Evolutionary conservation across 257 asterid genomes (phyloP).

Genomic region (Perilla frutescens): DNA sequence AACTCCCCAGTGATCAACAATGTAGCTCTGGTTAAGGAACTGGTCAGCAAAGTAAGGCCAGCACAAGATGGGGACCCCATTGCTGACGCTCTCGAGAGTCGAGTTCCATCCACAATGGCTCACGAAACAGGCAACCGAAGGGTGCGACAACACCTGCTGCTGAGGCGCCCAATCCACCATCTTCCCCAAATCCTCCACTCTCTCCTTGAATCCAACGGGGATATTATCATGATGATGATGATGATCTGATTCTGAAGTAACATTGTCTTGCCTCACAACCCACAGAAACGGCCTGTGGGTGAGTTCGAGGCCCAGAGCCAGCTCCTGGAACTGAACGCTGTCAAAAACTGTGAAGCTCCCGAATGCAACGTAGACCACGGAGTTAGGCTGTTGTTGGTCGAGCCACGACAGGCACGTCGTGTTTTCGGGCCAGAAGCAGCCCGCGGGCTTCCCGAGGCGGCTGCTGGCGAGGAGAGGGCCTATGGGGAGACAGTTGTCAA

Average conservation of each 20-base stretch:
- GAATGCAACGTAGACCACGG: conserved; percentile 63
- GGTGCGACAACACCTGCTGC: conserved; percentile 52
- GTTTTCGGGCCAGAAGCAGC: conserved; percentile 63
- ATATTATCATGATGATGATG: too few relatives aligned
- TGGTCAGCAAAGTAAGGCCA: conserved; percentile 76
- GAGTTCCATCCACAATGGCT: conserved; percentile 79
- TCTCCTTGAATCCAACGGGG: conserved; percentile 48
- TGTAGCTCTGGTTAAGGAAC: conserved; percentile 49
- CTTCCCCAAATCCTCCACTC: conserved; percentile 40
- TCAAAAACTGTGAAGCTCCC: conserved; percentile 61
- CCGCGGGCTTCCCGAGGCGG: conserved; percentile 52
- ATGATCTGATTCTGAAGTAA: too few relatives aligned
- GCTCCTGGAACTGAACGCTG: conserved; percentile 52
- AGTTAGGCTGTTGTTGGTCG: conserved; percentile 48
- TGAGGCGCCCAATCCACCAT: conserved; percentile 63
- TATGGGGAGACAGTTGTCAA: conserved; percentile 37
- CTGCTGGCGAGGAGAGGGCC: conserved; percentile 58
- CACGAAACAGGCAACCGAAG: conserved; percentile 58
- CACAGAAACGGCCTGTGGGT: conserved; percentile 52
- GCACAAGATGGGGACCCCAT: conserved; percentile 59
- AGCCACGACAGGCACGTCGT: conserved; percentile 58
- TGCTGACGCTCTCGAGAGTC: conserved; percentile 51
- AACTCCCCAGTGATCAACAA: conserved; percentile 55
- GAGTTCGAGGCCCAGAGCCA: conserved; percentile 60
- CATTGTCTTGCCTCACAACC: conserved; percentile 60